These are phyloP conservation scores for Cryoendolithus antarcticus DNA, from an alignment of 2,329 filamentous ascomycete genomes.

Conservation along the genomic window DNA sequence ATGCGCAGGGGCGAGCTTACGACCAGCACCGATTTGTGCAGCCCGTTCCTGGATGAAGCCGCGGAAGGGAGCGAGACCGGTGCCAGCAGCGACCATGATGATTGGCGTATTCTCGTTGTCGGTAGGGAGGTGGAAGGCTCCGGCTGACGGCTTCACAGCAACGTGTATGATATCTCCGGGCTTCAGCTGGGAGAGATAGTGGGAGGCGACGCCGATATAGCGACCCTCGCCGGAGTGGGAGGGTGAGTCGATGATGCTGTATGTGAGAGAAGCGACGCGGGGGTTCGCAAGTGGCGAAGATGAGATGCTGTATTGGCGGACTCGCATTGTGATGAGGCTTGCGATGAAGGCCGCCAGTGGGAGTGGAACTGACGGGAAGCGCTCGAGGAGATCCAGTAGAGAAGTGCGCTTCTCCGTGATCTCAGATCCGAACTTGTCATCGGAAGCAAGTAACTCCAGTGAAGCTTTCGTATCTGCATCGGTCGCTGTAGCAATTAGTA, in stretches of 20 bases:
- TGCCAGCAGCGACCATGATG: slow-evolving; percentile 44
- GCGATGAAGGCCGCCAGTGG: slow-evolving; percentile 55
- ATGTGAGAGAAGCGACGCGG: slow-evolving; percentile 43
- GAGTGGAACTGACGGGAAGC: slow-evolving; percentile 46
- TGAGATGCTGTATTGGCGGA: slow-evolving; percentile 23
- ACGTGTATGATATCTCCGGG: slow-evolving; percentile 32
- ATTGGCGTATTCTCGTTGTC: slow-evolving; percentile 28
- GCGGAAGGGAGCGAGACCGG: slow-evolving; percentile 92
- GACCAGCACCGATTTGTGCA: slow-evolving; percentile 34
- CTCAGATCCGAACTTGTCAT: slow-evolving; percentile 25
- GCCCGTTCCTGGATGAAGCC: slow-evolving; percentile 87
- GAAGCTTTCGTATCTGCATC: slow-evolving; percentile 38
- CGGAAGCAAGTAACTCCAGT: slow-evolving; percentile 35
- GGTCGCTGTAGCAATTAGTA: slow-evolving; percentile 37
- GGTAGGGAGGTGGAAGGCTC: slow-evolving; percentile 33
- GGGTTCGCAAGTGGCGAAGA: slow-evolving; percentile 21
- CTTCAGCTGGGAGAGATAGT: slow-evolving; percentile 29
- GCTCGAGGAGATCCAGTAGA: slow-evolving; percentile 57
- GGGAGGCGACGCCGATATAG: slow-evolving; percentile 32
- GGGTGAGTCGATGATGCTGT: slow-evolving; percentile 38
- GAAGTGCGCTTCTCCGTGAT: slow-evolving; percentile 35
- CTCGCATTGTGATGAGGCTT: slow-evolving; percentile 63
- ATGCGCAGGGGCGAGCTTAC: slow-evolving; percentile 45
- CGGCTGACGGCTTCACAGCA: slow-evolving; percentile 28
- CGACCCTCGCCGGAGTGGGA: slow-evolving; percentile 16